Evolutionary conservation across 1,284 basidiomycete species (phyloP), one percentile per base, ranked within the genome.

Genomic region (Coriolopsis trogii): DNA sequence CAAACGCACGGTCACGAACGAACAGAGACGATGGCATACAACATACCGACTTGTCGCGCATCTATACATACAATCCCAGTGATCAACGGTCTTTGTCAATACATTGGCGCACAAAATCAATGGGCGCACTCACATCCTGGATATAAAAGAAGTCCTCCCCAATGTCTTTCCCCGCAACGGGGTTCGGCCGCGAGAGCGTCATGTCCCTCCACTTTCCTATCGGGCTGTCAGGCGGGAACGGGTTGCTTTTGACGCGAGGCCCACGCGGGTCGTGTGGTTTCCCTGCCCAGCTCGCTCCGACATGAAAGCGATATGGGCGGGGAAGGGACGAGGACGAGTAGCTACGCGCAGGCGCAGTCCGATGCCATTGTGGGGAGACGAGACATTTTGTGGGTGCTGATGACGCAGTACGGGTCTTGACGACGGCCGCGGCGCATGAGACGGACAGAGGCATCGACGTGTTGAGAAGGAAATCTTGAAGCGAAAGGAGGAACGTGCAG

Each of bases 61-160:
- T 52, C 51, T 52, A 31, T 16, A 13, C 31, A 26, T 18, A 12
- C 33, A 3, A 20, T 18, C 24, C 38, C 7, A 39, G 37, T 37
- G 39, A 21, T 25, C 16, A 20, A 16, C 37, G n/a, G n/a, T n/a
- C n/a, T n/a, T n/a, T n/a, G n/a, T n/a, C 8, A 31, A 16, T 1
- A 29, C 3, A 2, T 49, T 34, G 24, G 16, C 13, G 5, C n/a
- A 15, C 18, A 34, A 8, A 12, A 34, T 12, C 10, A 33, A 24
- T n/a, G n/a, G n/a, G n/a, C n/a, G 7, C 39, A 72, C 84, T 63
- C 61, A 87, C 89, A 70, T 87, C 72, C 71, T 89, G 84, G 2
- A 90, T 75, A 61, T 81, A 92, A 65, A 89, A 88, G 68, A 92
- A 91, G 65, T 92, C 90, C 63, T 93, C 89, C 21, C 89, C 87